Evolutionary conservation across 441 rosid genomes (phyloP).

Genomic region (Francoa sonchifolia): DNA sequence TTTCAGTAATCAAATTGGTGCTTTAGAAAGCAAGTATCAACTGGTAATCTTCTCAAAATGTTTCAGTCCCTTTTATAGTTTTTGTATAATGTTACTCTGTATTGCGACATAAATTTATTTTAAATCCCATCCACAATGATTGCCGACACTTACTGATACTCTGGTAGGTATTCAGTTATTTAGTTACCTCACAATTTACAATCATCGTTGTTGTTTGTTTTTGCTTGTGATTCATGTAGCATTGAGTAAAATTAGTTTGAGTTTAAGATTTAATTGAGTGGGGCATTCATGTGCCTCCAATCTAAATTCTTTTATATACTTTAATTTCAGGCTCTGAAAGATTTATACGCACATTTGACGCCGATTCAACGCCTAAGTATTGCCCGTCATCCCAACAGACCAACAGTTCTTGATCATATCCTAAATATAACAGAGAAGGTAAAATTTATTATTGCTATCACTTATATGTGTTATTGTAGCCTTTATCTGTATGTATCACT

Average conservation of each 20-base stretch:
- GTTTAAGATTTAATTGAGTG: slow-evolving; percentile 1
- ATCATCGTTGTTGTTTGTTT: neutral
- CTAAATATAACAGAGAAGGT: slow-evolving; percentile 92
- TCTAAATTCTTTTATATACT: slow-evolving; percentile 4
- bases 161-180: neutral
- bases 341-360: slow-evolving; percentile 63
- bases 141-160: neutral
- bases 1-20: slow-evolving; percentile 15
- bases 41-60: too few species aligned
- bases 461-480: neutral
- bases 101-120: too few species aligned
- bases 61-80: too few species aligned
- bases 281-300: slow-evolving; percentile 1
- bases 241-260: neutral
- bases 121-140: too few species aligned
- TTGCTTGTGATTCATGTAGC: neutral
- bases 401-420: slow-evolving; percentile 91
- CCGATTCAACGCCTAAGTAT: slow-evolving; percentile 89
- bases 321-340: slow-evolving; percentile 56
- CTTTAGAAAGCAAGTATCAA: slow-evolving; percentile 39
- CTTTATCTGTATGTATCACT: neutral
- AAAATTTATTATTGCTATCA: slow-evolving; percentile 9
- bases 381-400: slow-evolving; percentile 94
- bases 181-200: neutral
- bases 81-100: too few species aligned